Percentiles rank a stretch among this genome's conserved stretches.
These are phyloP conservation scores for Pseudoturritis turrita DNA, from an alignment of 345 rosid species.

Conservation along the genomic window DNA sequence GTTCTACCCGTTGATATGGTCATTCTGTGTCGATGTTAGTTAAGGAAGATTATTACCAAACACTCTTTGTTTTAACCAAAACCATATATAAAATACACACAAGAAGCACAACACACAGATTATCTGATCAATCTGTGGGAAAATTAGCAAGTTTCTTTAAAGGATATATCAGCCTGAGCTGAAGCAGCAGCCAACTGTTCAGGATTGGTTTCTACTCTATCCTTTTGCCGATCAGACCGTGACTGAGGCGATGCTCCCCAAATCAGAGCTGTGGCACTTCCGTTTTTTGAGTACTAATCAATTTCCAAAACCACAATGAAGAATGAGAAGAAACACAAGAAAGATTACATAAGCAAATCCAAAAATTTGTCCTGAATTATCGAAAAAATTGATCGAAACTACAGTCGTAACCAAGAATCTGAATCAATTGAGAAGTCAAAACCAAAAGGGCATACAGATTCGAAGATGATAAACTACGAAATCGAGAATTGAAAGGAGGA, in stretches of 20 bases:
- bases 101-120: neutral
- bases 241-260: constrained; percentile 99
- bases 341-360: neutral
- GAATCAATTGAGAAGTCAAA: neutral
- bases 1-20: constrained; percentile 71
- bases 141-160: neutral
- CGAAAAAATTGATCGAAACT: neutral
- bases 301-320: constrained; percentile 20
- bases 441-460: neutral
- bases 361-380: neutral
- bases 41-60: constrained; percentile 9
- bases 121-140: neutral
- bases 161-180: constrained; percentile 99
- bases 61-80: neutral
- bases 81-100: neutral
- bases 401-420: neutral
- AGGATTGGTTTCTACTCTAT: constrained; percentile 96
- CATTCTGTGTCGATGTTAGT: constrained; percentile 75
- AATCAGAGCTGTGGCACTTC: constrained; percentile 74
- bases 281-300: constrained; percentile 61
- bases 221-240: constrained; percentile 91
- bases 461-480: neutral
- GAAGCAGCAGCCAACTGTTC: constrained; percentile 99
- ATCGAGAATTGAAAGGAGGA: neutral
- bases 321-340: neutral